Conservation (phyloP, 768 basidiomycete species). For the Amanita muscaria region DNA sequence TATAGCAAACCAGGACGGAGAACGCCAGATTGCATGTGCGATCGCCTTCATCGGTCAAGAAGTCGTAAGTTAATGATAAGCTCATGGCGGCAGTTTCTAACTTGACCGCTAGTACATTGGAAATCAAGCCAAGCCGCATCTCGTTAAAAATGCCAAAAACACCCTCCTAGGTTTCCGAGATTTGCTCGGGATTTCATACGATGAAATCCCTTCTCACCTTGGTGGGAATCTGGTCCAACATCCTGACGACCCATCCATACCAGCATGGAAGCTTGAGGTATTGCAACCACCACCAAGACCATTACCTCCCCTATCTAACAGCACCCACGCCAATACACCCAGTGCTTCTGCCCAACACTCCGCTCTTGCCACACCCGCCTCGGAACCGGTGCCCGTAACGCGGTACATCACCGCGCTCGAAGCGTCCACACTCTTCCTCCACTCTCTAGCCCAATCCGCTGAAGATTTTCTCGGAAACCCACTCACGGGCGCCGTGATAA, state of each 20-base stretch:
- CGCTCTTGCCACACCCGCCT: conserved; percentile 60
- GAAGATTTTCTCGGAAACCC: conserved; percentile 83
- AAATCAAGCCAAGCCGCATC: conserved; percentile 87
- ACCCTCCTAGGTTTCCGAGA: conserved; percentile 95
- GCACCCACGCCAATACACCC: conserved; percentile 45
- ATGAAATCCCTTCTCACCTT: conserved; percentile 7
- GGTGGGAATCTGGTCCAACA: conserved; percentile 30
- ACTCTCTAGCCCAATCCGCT: conserved; percentile 77
- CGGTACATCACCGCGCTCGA: conserved; percentile 79
- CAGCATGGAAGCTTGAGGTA: conserved; percentile 79
- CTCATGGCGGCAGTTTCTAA: too few relatives aligned
- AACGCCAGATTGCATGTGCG: conserved; percentile 94
- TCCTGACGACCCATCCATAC: conserved; percentile 56
- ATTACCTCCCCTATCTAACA: conserved; percentile 35
- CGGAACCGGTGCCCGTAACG: conserved; percentile 55
- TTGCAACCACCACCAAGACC: conserved; percentile 72
- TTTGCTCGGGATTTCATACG: conserved; percentile 84
- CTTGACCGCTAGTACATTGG: conserved; percentile 87
- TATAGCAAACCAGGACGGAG: conserved; percentile 97
- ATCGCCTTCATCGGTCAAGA: conserved; percentile 89
- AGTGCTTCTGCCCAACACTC: conserved; percentile 48
- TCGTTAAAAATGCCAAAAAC: conserved; percentile 91
- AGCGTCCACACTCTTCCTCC: conserved; percentile 77
- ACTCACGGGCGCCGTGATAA: conserved; percentile 75
- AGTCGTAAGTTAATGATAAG: too few relatives aligned